Percentiles rank a stretch among this genome's conserved stretches.
Evolutionary conservation across 2,329 filamentous ascomycete species (phyloP).

Genomic region (Diaporthe nobilis): DNA sequence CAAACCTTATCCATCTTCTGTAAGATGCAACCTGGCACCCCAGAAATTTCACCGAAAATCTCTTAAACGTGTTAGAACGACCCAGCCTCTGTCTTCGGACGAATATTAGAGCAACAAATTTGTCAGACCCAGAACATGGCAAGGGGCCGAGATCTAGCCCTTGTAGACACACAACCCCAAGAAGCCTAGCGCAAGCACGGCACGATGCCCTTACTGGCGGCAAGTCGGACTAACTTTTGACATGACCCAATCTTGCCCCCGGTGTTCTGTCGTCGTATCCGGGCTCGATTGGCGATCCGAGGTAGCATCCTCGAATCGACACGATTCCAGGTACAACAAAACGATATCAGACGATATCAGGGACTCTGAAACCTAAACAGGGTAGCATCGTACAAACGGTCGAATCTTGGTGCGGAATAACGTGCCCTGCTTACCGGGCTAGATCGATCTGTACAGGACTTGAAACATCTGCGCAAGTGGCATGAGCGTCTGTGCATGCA

Average conservation of each 20-base stretch:
- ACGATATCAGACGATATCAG: conserved; percentile 20
- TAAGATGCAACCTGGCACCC: not conserved
- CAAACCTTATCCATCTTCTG: conserved; percentile 1
- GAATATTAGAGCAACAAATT: not conserved
- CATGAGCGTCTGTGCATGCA: conserved; percentile 13
- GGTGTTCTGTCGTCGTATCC: not conserved
- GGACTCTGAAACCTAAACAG: conserved; percentile 11
- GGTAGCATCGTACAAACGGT: not conserved
- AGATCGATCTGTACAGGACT: not conserved
- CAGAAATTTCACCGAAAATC: not conserved
- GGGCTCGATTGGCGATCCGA: conserved; percentile 17
- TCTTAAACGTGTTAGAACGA: not conserved
- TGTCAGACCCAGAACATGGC: not conserved
- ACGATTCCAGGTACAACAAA: not conserved
- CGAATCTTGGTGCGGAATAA: conserved; percentile 20
- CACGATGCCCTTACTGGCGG: not conserved
- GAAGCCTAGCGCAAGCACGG: not conserved
- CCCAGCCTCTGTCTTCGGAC: not conserved
- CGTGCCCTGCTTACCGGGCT: not conserved
- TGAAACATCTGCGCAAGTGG: conserved; percentile 7
- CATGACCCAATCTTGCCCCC: not conserved
- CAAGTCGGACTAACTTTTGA: not conserved
- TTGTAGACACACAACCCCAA: not conserved
- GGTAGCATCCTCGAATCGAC: conserved; percentile 11
- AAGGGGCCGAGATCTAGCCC: not conserved